phyloP scores from a whole-genome alignment of 768 basidiomycete genomes.

The Russula foetens region DNA sequence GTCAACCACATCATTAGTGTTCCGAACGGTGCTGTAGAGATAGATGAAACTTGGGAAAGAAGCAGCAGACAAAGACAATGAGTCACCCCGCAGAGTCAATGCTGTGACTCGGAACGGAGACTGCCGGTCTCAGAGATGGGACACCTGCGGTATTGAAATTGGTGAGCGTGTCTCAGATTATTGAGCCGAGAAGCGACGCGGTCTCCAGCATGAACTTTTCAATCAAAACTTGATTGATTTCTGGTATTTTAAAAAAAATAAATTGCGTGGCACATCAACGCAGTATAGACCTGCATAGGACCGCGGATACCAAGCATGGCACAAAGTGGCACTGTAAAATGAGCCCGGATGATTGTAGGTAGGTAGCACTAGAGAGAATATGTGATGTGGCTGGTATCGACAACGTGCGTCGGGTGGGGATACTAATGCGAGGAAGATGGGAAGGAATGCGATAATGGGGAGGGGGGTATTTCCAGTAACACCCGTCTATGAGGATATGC shows the following conservation, averaged over 20 bases:
- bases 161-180: neutral
- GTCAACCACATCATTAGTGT: neutral
- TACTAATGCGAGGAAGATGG: conserved; percentile 10
- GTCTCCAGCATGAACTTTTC: neutral
- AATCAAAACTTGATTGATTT: conserved; percentile 11
- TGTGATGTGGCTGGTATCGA: conserved; percentile 18
- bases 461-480: conserved; percentile 13
- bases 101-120: conserved; percentile 5
- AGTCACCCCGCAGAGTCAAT: neutral
- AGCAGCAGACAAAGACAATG: too few relatives aligned
- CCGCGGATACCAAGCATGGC: conserved; percentile 9
- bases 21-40: too few relatives aligned
- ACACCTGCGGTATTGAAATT: too few relatives aligned
- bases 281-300: conserved; percentile 4
- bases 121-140: neutral
- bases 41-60: neutral
- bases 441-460: conserved; percentile 11
- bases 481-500: conserved; percentile 18
- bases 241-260: neutral
- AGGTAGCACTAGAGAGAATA: conserved; percentile 15
- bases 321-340: conserved; percentile 11
- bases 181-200: neutral
- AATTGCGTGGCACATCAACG: conserved; percentile 12
- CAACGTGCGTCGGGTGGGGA: conserved; percentile 13
- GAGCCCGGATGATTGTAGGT: conserved; percentile 13